Percentiles rank a stretch among this genome's conserved stretches.
Evolutionary conservation across 768 basidiomycete species (phyloP).

Genomic region (Lentinula sp.): DNA sequence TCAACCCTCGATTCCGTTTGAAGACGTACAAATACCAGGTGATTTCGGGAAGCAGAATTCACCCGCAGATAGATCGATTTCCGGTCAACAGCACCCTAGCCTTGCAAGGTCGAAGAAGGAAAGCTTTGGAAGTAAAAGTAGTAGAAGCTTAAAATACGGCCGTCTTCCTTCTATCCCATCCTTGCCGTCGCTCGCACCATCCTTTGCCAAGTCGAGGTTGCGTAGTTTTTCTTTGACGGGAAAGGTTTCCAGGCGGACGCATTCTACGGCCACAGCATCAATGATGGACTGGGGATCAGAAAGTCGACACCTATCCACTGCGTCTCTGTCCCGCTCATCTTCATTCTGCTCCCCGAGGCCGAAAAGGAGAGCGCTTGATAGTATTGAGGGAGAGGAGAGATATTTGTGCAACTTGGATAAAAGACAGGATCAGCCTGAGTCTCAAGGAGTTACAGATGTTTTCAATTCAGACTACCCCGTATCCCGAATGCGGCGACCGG

Average conservation of each 20-base stretch:
- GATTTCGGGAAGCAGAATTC: not conserved
- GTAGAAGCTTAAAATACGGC: not conserved
- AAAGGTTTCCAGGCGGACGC: not conserved
- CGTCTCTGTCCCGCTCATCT: not conserved
- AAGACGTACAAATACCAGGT: not conserved
- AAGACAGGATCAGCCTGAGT: not conserved
- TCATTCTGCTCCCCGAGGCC: constrained; percentile 4
- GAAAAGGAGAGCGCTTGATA: not conserved
- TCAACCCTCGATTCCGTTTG: not conserved
- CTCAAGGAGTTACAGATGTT: not conserved
- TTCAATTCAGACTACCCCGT: not conserved
- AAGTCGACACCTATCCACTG: not conserved
- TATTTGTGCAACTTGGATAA: not conserved
- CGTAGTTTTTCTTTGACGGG: not conserved
- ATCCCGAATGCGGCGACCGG: not conserved
- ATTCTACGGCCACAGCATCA: not conserved
- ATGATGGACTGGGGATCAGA: not conserved
- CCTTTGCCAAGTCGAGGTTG: not conserved
- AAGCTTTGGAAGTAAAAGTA: not conserved
- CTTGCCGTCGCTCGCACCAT: not conserved
- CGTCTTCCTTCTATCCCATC: not conserved
- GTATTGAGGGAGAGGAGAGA: not conserved
- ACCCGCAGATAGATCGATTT: not conserved
- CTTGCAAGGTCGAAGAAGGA: not conserved
- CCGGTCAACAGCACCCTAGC: not conserved